phyloP scores from a whole-genome alignment of 2,329 filamentous ascomycete species.

The Ciborinia camelliae region DNA sequence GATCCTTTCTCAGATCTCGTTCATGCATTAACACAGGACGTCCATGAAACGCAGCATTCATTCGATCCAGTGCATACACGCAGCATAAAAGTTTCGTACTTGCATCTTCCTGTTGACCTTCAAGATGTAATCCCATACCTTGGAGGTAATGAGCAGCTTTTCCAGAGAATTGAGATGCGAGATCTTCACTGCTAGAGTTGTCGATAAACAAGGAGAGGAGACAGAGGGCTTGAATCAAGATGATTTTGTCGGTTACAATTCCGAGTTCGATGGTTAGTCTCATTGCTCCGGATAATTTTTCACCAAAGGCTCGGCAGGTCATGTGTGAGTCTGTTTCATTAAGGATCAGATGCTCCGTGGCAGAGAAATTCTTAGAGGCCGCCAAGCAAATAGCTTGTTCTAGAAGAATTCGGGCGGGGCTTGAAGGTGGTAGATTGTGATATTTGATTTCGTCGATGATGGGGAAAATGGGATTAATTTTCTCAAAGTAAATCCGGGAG shows the following conservation, averaged over 20 bases:
- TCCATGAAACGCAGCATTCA: slow-evolving; percentile 58
- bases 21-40: slow-evolving; percentile 59
- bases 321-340: slow-evolving; percentile 18
- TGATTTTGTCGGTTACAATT: slow-evolving; percentile 51
- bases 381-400: slow-evolving; percentile 55
- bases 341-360: slow-evolving; percentile 43
- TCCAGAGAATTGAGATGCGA: slow-evolving; percentile 51
- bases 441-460: slow-evolving; percentile 31
- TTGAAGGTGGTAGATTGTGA: slow-evolving; percentile 38
- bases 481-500: slow-evolving; percentile 40
- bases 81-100: slow-evolving; percentile 51
- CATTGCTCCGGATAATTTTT: slow-evolving; percentile 29
- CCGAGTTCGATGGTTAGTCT: slow-evolving; percentile 47
- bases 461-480: slow-evolving; percentile 35
- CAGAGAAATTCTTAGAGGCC: slow-evolving; percentile 49
- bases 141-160: slow-evolving; percentile 56
- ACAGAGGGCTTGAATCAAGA: slow-evolving; percentile 52
- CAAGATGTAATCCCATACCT: slow-evolving; percentile 54
- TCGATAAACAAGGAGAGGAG: slow-evolving; percentile 60
- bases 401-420: slow-evolving; percentile 42
- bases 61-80: slow-evolving; percentile 58
- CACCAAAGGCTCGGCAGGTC: slow-evolving; percentile 28
- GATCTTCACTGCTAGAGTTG: slow-evolving; percentile 51
- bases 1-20: slow-evolving; percentile 53
- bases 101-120: slow-evolving; percentile 36